Conservation (phyloP, 352 stramenopile genomes). For the Halophytophthora batemanensis region DNA sequence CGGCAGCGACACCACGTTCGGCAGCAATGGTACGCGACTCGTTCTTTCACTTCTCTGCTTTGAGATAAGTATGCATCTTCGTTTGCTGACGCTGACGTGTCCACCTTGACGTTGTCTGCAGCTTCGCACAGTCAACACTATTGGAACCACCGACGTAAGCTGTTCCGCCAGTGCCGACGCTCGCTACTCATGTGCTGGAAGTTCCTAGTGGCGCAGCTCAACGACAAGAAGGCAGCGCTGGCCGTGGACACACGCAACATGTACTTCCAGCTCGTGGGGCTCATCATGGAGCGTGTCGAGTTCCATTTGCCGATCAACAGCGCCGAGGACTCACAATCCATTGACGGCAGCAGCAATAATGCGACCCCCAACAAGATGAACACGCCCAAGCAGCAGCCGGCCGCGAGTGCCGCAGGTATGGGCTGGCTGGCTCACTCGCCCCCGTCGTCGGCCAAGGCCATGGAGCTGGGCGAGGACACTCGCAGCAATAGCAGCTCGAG, state of each 20-base stretch:
- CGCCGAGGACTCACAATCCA: constrained; percentile 2
- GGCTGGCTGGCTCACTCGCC: constrained; percentile 31
- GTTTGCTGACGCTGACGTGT: constrained; percentile 2
- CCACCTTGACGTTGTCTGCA: constrained; percentile 1
- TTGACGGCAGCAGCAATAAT: constrained; percentile 8
- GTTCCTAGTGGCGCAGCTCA: constrained; percentile 56
- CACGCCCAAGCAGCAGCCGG: constrained; percentile 1
- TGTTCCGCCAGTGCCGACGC: constrained; percentile 60
- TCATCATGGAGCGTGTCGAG: constrained; percentile 66
- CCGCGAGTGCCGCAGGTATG: constrained; percentile 8
- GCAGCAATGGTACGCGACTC: constrained; percentile 6
- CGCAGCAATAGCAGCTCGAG: constrained; percentile 3
- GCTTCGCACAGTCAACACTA: constrained; percentile 1
- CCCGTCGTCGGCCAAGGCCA: constrained; percentile 16
- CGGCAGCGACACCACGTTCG: constrained; percentile 15
- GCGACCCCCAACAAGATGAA: constrained; percentile 6
- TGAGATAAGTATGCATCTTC: too few relatives aligned
- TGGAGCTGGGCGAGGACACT: constrained; percentile 18
- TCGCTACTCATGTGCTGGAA: constrained; percentile 68
- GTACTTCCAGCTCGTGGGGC: constrained; percentile 60
- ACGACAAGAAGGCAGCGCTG: constrained; percentile 33
- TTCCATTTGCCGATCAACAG: constrained; percentile 40
- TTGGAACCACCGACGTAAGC: constrained; percentile 24
- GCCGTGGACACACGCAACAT: constrained; percentile 40
- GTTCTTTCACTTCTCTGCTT: background rate